Base-by-base conservation (phyloP, 2,329 filamentous ascomycete genomes). In the Aspergillus japonicus region DNA sequence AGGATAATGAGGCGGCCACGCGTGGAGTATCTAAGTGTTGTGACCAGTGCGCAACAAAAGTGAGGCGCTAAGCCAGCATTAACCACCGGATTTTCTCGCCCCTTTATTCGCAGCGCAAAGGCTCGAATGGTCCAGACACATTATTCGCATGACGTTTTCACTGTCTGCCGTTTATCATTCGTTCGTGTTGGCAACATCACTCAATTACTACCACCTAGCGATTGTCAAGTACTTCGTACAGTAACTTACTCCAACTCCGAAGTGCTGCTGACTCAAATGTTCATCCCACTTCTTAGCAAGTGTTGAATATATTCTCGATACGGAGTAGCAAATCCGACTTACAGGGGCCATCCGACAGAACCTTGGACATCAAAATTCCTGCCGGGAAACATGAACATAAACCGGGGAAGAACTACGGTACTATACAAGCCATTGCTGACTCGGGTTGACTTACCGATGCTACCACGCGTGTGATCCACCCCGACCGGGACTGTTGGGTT, bases 1-100 rank as follows among this genome's bases (percentile, higher is more conserved):
- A 61, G 52, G 56, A 64, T 53, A 64, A 68, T 66, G 66, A 68
- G 66, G 66, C 66, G 63, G 57, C 62, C 60, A 58, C 52, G 55
- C 57, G 57, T 47, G 59, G 56, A 57, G 59, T 62, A 57, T 52
- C 61, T 50, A 56, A 59, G 55, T 42, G 52, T 56, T 58, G 57
- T 56, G 61, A 56, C 50, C 56, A 51, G 57, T 58, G 57, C 57
- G 53, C 50, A 58, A 39, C 51, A 51, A 68, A 66, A 68, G 65
- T 68, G 65, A 68, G 66, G 66, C 66, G 66, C 57, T 57, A 65
- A 64, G 60, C 47, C 26, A 44, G 57, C 57, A 48, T 54, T 42
- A 60, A 23, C 10, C 31, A 57, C 56, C 44, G 50, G 44, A 55
- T 51, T 35, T 35, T 57, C 39, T 54, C 56, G 50, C 54, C 57